Evolutionary conservation across 768 basidiomycete genomes (phyloP).

Genomic region (Hemileccinum rubropunctum): DNA sequence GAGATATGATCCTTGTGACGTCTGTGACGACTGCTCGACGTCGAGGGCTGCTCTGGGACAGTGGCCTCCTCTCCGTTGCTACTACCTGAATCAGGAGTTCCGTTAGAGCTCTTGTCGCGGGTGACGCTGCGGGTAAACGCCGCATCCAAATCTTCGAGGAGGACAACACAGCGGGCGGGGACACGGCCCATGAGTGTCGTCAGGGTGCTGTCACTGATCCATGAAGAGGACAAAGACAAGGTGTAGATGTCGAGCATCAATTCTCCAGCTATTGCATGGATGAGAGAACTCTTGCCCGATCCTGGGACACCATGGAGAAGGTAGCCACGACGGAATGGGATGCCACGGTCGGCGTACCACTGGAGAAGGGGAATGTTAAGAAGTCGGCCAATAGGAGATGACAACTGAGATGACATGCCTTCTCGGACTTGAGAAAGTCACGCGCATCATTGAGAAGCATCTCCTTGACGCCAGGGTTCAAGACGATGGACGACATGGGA

Average conservation of each 20-base stretch:
- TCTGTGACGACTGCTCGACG: slow-evolving; percentile 40
- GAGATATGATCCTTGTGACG: slow-evolving; percentile 58
- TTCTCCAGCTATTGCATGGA: slow-evolving; percentile 85
- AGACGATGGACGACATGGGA: slow-evolving; percentile 83
- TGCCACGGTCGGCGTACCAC: slow-evolving; percentile 94
- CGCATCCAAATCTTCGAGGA: slow-evolving; percentile 89
- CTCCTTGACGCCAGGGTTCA: slow-evolving; percentile 87
- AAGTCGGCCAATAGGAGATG: background rate
- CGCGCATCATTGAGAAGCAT: slow-evolving; percentile 80
- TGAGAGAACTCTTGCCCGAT: slow-evolving; percentile 82
- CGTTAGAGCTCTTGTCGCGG: slow-evolving; percentile 55
- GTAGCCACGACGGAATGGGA: slow-evolving; percentile 88
- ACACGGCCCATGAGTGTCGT: slow-evolving; percentile 86
- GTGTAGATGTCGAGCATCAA: slow-evolving; percentile 91
- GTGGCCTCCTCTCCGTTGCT: slow-evolving; percentile 34
- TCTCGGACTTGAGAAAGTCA: slow-evolving; percentile 82
- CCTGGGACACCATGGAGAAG: slow-evolving; percentile 83
- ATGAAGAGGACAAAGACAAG: slow-evolving; percentile 79
- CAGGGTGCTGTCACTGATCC: slow-evolving; percentile 86
- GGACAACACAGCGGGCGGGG: slow-evolving; percentile 79
- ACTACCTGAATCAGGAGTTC: slow-evolving; percentile 38
- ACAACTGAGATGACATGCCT: slow-evolving; percentile 41
- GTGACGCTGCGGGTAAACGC: slow-evolving; percentile 77
- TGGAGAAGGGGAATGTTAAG: slow-evolving; percentile 24
- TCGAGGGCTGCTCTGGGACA: slow-evolving; percentile 27